phyloP scores from a whole-genome alignment of 106 monocot species.

The Dioscorea zingiberensis region DNA sequence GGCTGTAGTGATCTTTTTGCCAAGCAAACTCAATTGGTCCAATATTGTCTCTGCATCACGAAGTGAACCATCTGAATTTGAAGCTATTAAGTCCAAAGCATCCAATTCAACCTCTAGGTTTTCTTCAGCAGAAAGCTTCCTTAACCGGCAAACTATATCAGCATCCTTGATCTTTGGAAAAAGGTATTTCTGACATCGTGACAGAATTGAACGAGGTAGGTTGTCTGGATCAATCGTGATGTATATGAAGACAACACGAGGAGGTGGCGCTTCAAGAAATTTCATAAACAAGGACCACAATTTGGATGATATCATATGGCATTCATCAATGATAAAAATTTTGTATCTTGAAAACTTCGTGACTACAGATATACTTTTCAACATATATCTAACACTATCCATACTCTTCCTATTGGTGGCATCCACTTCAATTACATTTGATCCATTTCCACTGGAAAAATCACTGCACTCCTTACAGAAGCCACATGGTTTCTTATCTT shows the following conservation, averaged over 20 bases:
- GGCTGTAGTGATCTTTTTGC: constrained; percentile 51
- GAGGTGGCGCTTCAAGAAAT: constrained; percentile 34
- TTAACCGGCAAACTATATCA: constrained; percentile 20
- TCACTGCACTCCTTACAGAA: constrained; percentile 48
- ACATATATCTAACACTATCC: constrained; percentile 29
- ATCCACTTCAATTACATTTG: constrained; percentile 39
- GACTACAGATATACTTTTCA: constrained; percentile 32
- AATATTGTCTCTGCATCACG: constrained; percentile 69
- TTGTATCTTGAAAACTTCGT: constrained; percentile 11
- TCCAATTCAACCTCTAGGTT: constrained; percentile 22
- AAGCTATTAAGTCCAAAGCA: constrained; percentile 28
- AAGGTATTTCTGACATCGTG: constrained; percentile 32
- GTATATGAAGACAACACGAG: constrained; percentile 25
- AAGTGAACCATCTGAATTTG: constrained; percentile 33
- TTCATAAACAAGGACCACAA: constrained; percentile 25
- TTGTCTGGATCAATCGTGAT: constrained; percentile 26
- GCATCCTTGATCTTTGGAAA: constrained; percentile 33
- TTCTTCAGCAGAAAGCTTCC: constrained; percentile 18
- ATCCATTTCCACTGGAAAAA: constrained; percentile 34
- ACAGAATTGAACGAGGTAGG: constrained; percentile 22
- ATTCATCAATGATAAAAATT: constrained; percentile 30
- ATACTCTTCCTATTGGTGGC: constrained; percentile 42
- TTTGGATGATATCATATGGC: constrained; percentile 24
- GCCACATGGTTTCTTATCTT: constrained; percentile 54
- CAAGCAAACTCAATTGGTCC: constrained; percentile 55